phyloP scores from a whole-genome alignment of 2,329 filamentous ascomycete species.

The Aplosporella prunicola region DNA sequence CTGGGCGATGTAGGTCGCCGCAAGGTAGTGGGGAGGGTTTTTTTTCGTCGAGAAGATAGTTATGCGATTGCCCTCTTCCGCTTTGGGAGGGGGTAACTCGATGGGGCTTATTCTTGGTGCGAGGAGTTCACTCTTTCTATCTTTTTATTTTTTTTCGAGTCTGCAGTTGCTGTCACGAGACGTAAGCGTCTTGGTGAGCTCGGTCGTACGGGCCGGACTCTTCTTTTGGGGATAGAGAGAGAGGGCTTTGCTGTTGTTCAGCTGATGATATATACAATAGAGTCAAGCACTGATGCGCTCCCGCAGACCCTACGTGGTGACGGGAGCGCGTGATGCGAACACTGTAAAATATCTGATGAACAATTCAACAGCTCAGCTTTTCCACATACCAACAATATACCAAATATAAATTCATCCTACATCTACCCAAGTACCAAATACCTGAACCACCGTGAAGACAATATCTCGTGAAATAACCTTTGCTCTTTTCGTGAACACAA shows the following conservation, averaged over 20 bases:
- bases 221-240: conserved; percentile 15
- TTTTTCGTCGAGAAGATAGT: conserved; percentile 93
- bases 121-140: conserved; percentile 66
- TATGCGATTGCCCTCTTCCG: conserved; percentile 80
- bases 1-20: conserved; percentile 11
- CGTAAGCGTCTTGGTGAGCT: conserved; percentile 36
- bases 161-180: conserved; percentile 29
- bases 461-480: no score
- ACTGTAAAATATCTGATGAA: conserved; percentile 38
- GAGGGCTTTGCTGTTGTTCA: no score
- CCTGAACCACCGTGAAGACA: no score
- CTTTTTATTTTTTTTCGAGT: conserved; percentile 39
- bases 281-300: conserved; percentile 91
- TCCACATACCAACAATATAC: no score
- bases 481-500: no score
- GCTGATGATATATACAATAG: conserved; percentile 93
- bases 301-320: conserved; percentile 37
- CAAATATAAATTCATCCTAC: no score
- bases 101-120: conserved; percentile 99
- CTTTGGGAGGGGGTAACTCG: conserved; percentile 69
- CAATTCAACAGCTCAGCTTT: no score
- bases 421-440: no score
- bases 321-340: conserved; percentile 16
- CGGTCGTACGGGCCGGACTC: conserved; percentile 62
- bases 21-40: conserved; percentile 35